These are phyloP conservation scores for Aphanocladium album DNA, from an alignment of 2,329 filamentous ascomycete species.

Conservation along the genomic window DNA sequence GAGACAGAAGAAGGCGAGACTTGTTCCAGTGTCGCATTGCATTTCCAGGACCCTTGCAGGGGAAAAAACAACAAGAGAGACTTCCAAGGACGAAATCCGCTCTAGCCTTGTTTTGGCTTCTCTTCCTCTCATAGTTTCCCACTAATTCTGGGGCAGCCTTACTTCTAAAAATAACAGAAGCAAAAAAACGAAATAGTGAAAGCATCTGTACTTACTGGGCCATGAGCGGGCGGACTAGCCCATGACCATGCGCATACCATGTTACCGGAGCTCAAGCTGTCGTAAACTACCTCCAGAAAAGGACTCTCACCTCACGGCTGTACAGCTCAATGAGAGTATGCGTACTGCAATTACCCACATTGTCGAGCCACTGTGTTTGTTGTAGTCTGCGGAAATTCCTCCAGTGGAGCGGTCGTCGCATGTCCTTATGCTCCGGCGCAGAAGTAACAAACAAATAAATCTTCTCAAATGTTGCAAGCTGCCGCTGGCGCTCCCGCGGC, in stretches of 20 bases:
- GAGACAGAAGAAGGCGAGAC: not conserved
- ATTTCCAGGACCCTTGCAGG: not conserved
- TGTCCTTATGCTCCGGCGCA: too few species aligned
- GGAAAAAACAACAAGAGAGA: not conserved
- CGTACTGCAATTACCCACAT: too few species aligned
- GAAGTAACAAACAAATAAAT: not conserved
- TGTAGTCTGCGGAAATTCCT: too few species aligned
- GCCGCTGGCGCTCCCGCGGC: not conserved
- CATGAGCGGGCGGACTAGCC: too few species aligned
- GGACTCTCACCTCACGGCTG: too few species aligned
- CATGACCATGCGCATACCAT: too few species aligned
- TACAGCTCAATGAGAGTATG: too few species aligned
- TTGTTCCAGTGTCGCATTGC: not conserved
- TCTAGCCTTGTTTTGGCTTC: not conserved
- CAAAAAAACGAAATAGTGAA: not conserved
- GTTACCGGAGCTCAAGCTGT: too few species aligned
- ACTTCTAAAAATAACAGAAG: constrained; percentile 5
- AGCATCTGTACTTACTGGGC: too few species aligned
- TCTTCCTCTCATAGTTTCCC: not conserved
- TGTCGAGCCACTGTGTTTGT: too few species aligned
- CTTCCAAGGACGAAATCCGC: not conserved
- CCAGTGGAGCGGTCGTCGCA: too few species aligned
- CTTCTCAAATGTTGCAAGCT: not conserved
- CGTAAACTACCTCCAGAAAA: too few species aligned
- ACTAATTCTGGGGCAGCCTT: not conserved